Evolutionary conservation across 208 protist species (phyloP).

Genomic region (Vickermania ingenoplastis): DNA sequence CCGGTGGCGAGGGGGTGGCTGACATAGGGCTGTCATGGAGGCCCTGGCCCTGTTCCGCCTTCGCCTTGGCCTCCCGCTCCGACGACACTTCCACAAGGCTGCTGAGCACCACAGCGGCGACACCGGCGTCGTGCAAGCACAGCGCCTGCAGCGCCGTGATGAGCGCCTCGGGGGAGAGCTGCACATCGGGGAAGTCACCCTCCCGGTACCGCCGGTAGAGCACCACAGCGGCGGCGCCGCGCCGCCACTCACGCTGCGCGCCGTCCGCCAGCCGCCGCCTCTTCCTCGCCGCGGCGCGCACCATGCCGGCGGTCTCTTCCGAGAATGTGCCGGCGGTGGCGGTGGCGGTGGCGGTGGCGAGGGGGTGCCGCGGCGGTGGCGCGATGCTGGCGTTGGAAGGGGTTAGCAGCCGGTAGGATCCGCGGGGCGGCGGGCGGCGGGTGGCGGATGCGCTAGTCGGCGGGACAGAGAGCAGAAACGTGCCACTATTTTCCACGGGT

Average conservation of each 20-base stretch:
- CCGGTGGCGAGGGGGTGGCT: too few relatives aligned
- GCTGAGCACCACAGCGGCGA: slow-evolving; percentile 26
- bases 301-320: background rate
- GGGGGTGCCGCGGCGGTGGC: too few relatives aligned
- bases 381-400: too few relatives aligned
- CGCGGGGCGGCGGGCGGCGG: too few relatives aligned
- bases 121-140: slow-evolving; percentile 29
- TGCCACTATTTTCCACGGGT: too few relatives aligned
- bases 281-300: slow-evolving; percentile 2
- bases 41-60: too few relatives aligned
- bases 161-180: slow-evolving; percentile 61
- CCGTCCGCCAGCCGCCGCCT: slow-evolving; percentile 6
- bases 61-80: too few relatives aligned
- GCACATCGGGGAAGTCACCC: slow-evolving; percentile 80
- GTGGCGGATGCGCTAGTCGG: too few relatives aligned
- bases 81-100: slow-evolving; percentile 6
- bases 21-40: too few relatives aligned
- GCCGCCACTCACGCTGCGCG: slow-evolving; percentile 4
- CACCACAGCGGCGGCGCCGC: slow-evolving; percentile 6
- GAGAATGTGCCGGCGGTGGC: background rate
- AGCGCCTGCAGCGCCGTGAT: slow-evolving; percentile 74
- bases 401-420: too few relatives aligned
- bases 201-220: slow-evolving; percentile 33
- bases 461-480: too few relatives aligned
- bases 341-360: background rate